These are phyloP conservation scores for Yarrowia keelungensis DNA, from an alignment of 805 yeast genomes.

Conservation along the genomic window DNA sequence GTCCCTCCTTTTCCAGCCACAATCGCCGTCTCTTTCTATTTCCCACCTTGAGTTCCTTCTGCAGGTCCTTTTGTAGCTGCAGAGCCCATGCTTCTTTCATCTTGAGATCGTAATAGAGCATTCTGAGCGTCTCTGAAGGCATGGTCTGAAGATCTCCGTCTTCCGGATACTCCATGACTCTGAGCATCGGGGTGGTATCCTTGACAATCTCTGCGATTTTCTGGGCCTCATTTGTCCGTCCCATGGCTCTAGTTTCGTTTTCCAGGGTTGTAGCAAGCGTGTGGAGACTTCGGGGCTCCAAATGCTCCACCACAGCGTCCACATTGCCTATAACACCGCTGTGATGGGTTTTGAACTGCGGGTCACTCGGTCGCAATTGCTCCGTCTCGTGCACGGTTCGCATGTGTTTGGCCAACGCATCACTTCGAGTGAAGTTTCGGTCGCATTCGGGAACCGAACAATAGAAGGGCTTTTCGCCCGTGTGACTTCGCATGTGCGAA, in stretches of 20 bases:
- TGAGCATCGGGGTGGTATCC: constrained; percentile 3
- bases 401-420: constrained; percentile 69
- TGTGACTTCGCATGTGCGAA: constrained; percentile 69
- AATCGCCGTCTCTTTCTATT: constrained; percentile 42
- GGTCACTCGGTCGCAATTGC: constrained; percentile 42
- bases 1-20: constrained; percentile 50
- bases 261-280: constrained; percentile 28
- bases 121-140: constrained; percentile 2
- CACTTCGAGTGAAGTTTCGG: constrained; percentile 63
- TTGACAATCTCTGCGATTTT: constrained; percentile 14
- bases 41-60: constrained; percentile 43
- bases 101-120: constrained; percentile 42
- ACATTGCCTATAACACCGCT: constrained; percentile 17
- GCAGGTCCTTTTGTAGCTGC: constrained; percentile 45
- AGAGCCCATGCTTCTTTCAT: constrained; percentile 49
- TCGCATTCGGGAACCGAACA: constrained; percentile 74
- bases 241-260: constrained; percentile 7
- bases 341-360: constrained; percentile 38
- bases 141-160: constrained; percentile 24
- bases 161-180: constrained; percentile 25
- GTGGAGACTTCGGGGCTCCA: constrained; percentile 30
- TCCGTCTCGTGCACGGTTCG: constrained; percentile 62
- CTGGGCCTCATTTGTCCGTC: constrained; percentile 14
- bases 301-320: constrained; percentile 29
- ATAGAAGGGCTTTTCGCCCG: constrained; percentile 69